Evolutionary conservation across 768 basidiomycete species (phyloP), one percentile per base, ranked within the genome.

Genomic region (Termitomyces sp.): DNA sequence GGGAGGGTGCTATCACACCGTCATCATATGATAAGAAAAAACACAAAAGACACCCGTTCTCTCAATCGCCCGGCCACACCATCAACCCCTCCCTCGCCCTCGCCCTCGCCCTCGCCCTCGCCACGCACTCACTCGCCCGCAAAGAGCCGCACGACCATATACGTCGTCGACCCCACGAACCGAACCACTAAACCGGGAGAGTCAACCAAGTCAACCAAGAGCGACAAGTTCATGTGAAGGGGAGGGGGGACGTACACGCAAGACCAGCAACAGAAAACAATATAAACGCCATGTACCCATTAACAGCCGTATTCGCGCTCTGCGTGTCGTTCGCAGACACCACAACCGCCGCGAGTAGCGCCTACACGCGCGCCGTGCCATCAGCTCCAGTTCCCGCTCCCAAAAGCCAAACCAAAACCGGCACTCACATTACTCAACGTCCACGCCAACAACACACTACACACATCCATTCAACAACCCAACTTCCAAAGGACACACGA

Each of bases 231-330:
- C 46, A n/a, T 30, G 9, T 1, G 40, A 53, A 53, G 45, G 22
- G 42, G 44, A 50, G 38, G 42, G 44, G 51, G 38, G 43, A 81
- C 93, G 72, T 66, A 96, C 94, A 78, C 13, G 94, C 92, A 42
- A 97, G 82, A 13, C 90, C 86, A 6, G 89, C 90, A 46, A 96
- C 92, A 1, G 91, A 92, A 73, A 87, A 94, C 56, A 98, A 71
- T 59, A 97, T 76, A 69, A 94, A 92, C 16, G 87, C 82, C 87
- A 96, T 90, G 68, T 96, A 96, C 2, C 91, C 92, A 56, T 84
- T 85, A 3, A 94, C 90, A 30, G 84, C 78, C 1, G 69, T 70
- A 28, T 75, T 75, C 2, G 82, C 81, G 20, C 79, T 70, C 2
- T 86, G 80, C 32, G 73, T 84, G 24, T 75, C 77, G 12, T 80